Evolutionary conservation across 2,329 filamentous ascomycete genomes (phyloP), one percentile per base, ranked within the genome.

Genomic region (Bisporella sp.): DNA sequence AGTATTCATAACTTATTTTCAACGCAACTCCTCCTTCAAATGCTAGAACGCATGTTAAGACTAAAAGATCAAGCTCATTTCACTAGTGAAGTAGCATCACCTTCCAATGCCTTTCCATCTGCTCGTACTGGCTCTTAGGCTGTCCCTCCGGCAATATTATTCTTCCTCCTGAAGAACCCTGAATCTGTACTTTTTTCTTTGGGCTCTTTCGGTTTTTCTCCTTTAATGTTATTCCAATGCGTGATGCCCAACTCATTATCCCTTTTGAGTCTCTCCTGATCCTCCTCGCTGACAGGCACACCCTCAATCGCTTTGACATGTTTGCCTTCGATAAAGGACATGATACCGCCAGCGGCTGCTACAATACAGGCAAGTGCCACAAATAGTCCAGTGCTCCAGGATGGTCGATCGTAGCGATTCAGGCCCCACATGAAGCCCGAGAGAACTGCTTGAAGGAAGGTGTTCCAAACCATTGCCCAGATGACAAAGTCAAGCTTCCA

Each of bases 401-500:
- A 78, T 0, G 89, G 88, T n/a, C 89, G 74, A 28, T 85, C 70
- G 61, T 82, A 84, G 28, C 87, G 73, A 62, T 88, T 86, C 68
- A 87, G 73, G 2, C 79, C 82, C 87, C 87, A 95, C 89, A 95
- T 95, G 69, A 89, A 86, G 3, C 78, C 84, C 6, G 82, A 85
- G 2, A 95, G 74, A 13, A 81, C 75, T 39, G 76, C 76, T 66
- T 95, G 90, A 42, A 93, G 75, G 49, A 91, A 76, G 0, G 89
- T 93, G 62, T 95, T 95, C 71, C 73, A 75, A 3, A 89, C 76
- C 69, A 89, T 90, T 59, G 84, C 76, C 84, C 85, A 91, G 35
- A 95, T 74, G 33, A 92, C 81, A 50, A 85, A 81, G 57, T 93
- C 87, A 62, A 95, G 71, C 67, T 87, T 91, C 87, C 87, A 92